These are phyloP conservation scores for Flaveria sonorensis DNA, from an alignment of 129 eudicot species.

Conservation along the genomic window DNA sequence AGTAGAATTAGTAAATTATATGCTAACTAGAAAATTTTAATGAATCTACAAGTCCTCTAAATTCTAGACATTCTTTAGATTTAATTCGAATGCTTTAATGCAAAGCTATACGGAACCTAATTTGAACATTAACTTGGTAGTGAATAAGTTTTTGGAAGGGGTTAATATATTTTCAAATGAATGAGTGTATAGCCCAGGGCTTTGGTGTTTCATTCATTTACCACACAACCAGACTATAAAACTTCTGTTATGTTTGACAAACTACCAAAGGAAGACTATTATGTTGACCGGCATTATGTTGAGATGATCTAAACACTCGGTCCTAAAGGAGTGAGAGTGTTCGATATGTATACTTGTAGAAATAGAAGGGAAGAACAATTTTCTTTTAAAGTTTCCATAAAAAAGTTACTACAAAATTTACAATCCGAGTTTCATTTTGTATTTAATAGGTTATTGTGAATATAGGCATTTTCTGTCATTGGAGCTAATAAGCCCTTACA, in stretches of 20 bases:
- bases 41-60: neutral
- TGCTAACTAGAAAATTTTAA: neutral
- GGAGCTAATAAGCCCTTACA: conserved; percentile 93
- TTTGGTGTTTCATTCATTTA: conserved; percentile 73
- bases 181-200: conserved; percentile 59
- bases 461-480: conserved; percentile 75
- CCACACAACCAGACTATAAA: conserved; percentile 72
- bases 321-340: conserved; percentile 94
- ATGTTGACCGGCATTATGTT: conserved; percentile 76
- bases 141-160: conserved; percentile 72
- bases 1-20: neutral
- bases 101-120: conserved; percentile 46
- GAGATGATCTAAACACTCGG: conserved; percentile 80
- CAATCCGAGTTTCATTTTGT: neutral
- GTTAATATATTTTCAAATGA: conserved; percentile 69
- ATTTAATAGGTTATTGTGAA: conserved; percentile 69
- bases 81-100: conserved; percentile 61
- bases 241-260: conserved; percentile 61
- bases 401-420: neutral
- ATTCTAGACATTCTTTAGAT: neutral
- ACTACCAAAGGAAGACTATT: conserved; percentile 73
- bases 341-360: conserved; percentile 72
- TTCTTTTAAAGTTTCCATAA: neutral
- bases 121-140: conserved; percentile 38
- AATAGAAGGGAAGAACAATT: conserved; percentile 72